Evolutionary conservation across 257 asterid species (phyloP).

Genomic region (Coffea canephora): DNA sequence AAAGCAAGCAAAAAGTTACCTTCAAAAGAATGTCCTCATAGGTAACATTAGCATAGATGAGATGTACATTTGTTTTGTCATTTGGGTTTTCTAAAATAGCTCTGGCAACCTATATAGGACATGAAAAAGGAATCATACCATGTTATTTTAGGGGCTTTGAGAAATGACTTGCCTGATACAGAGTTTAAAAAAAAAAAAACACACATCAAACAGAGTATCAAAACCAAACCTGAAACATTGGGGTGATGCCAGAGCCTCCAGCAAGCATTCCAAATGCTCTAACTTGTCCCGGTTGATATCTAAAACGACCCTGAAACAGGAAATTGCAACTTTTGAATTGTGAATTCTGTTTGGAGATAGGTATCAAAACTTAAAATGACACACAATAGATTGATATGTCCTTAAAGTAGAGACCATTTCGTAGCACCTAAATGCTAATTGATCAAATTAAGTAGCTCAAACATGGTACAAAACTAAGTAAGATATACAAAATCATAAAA

Average conservation of each 20-base stretch:
- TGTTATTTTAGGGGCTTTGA: not conserved
- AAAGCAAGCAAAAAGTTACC: slow-evolving; percentile 39
- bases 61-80: slow-evolving; percentile 73
- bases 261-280: slow-evolving; percentile 56
- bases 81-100: slow-evolving; percentile 82
- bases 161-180: not conserved
- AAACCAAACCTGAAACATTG: slow-evolving; percentile 46
- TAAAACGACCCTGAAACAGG: slow-evolving; percentile 40
- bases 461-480: not conserved
- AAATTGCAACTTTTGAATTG: slow-evolving; percentile 7
- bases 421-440: not conserved
- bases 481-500: not conserved
- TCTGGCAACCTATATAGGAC: slow-evolving; percentile 66
- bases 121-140: slow-evolving; percentile 2
- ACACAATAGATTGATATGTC: not conserved
- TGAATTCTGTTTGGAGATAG: not conserved
- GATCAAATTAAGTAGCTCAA: not conserved
- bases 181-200: not conserved
- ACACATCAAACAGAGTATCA: not conserved
- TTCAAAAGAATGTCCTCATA: slow-evolving; percentile 82
- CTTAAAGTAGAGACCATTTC: not conserved
- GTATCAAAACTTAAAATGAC: not conserved
- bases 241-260: slow-evolving; percentile 56
- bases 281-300: slow-evolving; percentile 43
- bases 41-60: slow-evolving; percentile 89